A percentile compares a stretch with the other conserved stretches of the same genome.
Conservation (phyloP, 257 asterid species). For the Coffea canephora region DNA sequence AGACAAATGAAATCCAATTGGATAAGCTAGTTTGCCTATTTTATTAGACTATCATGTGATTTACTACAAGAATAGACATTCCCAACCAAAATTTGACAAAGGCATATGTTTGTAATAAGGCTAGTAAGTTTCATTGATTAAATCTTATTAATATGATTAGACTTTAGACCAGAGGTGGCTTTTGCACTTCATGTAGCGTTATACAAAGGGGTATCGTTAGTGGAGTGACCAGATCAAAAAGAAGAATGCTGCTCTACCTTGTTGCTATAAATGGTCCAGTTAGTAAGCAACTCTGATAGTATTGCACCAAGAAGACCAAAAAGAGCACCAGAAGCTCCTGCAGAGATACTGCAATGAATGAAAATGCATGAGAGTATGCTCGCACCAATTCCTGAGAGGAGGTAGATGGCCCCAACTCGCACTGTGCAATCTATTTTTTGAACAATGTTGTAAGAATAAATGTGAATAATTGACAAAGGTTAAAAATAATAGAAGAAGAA, state of each 20-base stretch:
- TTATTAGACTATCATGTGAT: not conserved
- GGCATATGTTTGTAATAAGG: not conserved
- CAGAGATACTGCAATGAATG: constrained; percentile 76
- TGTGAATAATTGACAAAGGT: not conserved
- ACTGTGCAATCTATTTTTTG: constrained; percentile 44
- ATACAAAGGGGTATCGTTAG: not conserved
- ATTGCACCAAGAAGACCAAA: constrained; percentile 99
- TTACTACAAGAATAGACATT: not conserved
- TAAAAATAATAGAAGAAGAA: not conserved
- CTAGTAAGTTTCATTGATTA: not conserved
- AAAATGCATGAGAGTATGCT: constrained; percentile 76
- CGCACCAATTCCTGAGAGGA: constrained; percentile 87
- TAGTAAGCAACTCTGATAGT: constrained; percentile 86
- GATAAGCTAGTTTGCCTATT: not conserved
- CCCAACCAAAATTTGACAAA: not conserved
- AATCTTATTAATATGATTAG: too few relatives aligned
- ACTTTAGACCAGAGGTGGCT: not conserved
- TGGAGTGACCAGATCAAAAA: not conserved
- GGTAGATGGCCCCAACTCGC: constrained; percentile 71
- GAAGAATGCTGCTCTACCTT: constrained; percentile 45
- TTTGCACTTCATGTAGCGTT: not conserved
- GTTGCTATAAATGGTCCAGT: constrained; percentile 92
- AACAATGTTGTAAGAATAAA: not conserved
- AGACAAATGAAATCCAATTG: not conserved
- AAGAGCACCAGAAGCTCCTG: constrained; percentile 98